A percentile compares a stretch with the other conserved stretches of the same genome.
phyloP scores from a whole-genome alignment of 768 basidiomycete species.

The Tubosaeta sp. region DNA sequence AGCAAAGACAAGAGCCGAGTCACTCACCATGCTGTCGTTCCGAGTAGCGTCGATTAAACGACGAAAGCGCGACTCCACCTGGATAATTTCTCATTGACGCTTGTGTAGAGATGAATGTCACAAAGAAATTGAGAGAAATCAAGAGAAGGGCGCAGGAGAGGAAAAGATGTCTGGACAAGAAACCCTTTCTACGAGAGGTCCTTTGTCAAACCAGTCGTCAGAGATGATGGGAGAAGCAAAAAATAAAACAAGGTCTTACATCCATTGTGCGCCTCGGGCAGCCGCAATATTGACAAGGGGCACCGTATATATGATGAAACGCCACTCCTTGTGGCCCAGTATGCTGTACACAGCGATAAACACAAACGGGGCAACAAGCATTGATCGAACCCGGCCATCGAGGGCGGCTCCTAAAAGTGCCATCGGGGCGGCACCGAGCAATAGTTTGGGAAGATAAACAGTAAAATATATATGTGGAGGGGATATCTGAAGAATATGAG shows the following conservation, averaged over 20 bases:
- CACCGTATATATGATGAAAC: constrained; percentile 86
- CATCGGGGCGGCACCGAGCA: constrained; percentile 62
- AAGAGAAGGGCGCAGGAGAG: constrained; percentile 44
- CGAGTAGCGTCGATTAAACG: constrained; percentile 53
- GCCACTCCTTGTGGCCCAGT: constrained; percentile 95
- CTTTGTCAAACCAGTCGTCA: constrained; percentile 28
- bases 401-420: constrained; percentile 46
- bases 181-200: constrained; percentile 45
- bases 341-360: constrained; percentile 66
- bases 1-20: background rate
- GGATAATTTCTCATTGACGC: constrained; percentile 83
- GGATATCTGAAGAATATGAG: constrained; percentile 48
- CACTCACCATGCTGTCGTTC: constrained; percentile 29
- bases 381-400: constrained; percentile 46
- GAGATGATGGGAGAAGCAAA: too few species aligned
- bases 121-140: constrained; percentile 49
- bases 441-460: constrained; percentile 69
- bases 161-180: constrained; percentile 41
- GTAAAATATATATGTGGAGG: constrained; percentile 66
- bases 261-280: constrained; percentile 54
- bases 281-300: constrained; percentile 80
- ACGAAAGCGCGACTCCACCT: constrained; percentile 68
- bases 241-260: constrained; percentile 46
- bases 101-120: constrained; percentile 49
- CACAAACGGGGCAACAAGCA: constrained; percentile 47